A percentile compares a stretch with the other conserved stretches of the same genome.
phyloP scores from a whole-genome alignment of 495 filamentous ascomycete genomes.

The Aspergillus cavernicola region DNA sequence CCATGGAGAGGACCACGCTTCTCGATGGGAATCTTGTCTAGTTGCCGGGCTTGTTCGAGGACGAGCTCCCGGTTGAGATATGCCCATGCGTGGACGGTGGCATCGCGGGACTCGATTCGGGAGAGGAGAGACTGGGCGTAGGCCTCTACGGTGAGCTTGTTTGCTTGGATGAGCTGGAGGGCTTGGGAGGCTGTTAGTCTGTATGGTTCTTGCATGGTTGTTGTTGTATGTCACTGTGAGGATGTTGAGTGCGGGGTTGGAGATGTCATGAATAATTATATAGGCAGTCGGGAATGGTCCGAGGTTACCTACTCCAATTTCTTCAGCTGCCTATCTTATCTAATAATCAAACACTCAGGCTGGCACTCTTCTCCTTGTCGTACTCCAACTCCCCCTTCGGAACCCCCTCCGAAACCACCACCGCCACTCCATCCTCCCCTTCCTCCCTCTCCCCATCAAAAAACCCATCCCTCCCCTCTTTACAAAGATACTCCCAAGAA shows the following conservation, averaged over 20 bases:
- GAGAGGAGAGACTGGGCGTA: conserved; percentile 51
- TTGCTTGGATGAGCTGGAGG: background rate
- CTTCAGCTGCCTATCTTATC: too few species aligned
- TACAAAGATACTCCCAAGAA: conserved; percentile 6
- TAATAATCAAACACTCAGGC: background rate
- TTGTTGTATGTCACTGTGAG: background rate
- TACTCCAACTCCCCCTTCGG: background rate
- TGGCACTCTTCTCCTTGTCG: background rate
- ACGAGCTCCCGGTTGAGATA: conserved; percentile 46
- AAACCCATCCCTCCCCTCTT: conserved; percentile 7
- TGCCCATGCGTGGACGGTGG: conserved; percentile 50
- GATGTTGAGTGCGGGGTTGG: background rate
- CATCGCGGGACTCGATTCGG: conserved; percentile 46
- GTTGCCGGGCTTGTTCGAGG: conserved; percentile 44
- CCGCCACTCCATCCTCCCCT: background rate
- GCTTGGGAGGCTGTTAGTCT: conserved; percentile 10
- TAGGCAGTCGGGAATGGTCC: too few species aligned
- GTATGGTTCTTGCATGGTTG: background rate
- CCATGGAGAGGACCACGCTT: conserved; percentile 52
- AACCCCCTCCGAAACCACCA: background rate
- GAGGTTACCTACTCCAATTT: too few species aligned
- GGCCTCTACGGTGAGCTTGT: conserved; percentile 41
- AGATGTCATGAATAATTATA: too few species aligned
- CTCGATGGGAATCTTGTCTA: conserved; percentile 44
- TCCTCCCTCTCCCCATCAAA: conserved; percentile 10